A percentile compares a stretch with the other conserved stretches of the same genome.
Conservation (phyloP, 176 grass and related monocot species). For the Oryza punctata region DNA sequence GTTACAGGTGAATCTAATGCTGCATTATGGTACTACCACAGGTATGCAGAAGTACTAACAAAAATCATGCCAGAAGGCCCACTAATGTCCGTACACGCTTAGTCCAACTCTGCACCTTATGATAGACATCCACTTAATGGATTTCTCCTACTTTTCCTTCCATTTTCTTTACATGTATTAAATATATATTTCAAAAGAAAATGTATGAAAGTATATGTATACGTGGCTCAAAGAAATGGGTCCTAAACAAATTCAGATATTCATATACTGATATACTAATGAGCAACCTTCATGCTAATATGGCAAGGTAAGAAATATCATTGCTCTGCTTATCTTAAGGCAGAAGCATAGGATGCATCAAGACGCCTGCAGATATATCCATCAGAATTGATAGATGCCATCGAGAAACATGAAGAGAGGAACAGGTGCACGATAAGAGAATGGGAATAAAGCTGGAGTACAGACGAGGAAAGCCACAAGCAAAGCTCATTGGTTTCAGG, state of each 20-base stretch:
- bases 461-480: constrained; percentile 42
- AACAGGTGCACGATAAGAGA: constrained; percentile 25
- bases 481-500: constrained; percentile 42
- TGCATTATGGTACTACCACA: neutral
- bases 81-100: neutral
- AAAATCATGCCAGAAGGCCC: neutral
- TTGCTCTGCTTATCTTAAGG: constrained; percentile 37
- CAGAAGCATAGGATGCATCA: constrained; percentile 31
- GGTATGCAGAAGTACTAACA: neutral
- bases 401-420: constrained; percentile 34
- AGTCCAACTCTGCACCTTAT: neutral
- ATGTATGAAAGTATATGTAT: neutral
- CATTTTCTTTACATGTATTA: neutral
- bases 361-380: constrained; percentile 20
- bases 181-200: no score
- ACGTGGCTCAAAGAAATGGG: constrained; percentile 9
- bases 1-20: neutral
- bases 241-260: neutral
- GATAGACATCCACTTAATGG: neutral
- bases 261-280: neutral
- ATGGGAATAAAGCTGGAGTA: constrained; percentile 34
- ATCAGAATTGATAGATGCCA: constrained; percentile 35
- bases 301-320: constrained; percentile 20
- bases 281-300: constrained; percentile 6
- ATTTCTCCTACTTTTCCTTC: constrained; percentile 4